These are phyloP conservation scores for Trametes meyenii DNA, from an alignment of 768 basidiomycete species.

Conservation along the genomic window DNA sequence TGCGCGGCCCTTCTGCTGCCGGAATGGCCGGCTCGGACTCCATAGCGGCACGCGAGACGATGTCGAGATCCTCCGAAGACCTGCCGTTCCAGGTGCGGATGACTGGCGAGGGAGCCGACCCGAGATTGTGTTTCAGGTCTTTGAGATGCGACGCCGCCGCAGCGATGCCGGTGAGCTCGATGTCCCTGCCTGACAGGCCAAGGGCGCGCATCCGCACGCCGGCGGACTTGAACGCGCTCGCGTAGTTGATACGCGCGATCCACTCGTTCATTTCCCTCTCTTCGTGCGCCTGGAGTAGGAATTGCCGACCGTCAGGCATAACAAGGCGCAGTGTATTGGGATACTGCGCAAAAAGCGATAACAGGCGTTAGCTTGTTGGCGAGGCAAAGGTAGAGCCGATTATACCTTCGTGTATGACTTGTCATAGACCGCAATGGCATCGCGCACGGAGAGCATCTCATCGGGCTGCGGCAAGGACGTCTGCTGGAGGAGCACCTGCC, in stretches of 20 bases:
- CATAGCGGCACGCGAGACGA: constrained; percentile 4
- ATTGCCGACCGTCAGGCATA: constrained; percentile 76
- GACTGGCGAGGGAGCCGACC: constrained; percentile 26
- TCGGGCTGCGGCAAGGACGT: constrained; percentile 70
- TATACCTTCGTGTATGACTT: constrained; percentile 74
- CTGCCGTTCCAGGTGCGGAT: constrained; percentile 44
- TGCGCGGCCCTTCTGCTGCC: not conserved
- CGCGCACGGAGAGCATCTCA: constrained; percentile 78
- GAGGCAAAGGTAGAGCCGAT: constrained; percentile 30
- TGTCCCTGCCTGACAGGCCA: constrained; percentile 68
- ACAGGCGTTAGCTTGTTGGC: not conserved
- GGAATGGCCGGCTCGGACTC: constrained; percentile 10
- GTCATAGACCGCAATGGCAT: constrained; percentile 82
- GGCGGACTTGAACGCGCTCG: constrained; percentile 85
- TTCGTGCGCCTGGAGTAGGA: constrained; percentile 73
- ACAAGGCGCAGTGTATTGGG: constrained; percentile 76
- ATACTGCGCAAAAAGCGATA: constrained; percentile 52
- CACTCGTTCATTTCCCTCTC: constrained; percentile 83
- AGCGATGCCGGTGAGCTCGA: constrained; percentile 80
- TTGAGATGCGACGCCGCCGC: constrained; percentile 85
- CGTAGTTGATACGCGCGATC: constrained; percentile 93
- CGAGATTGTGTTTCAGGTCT: constrained; percentile 53
- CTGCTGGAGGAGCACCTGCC: constrained; percentile 42
- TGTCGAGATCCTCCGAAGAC: constrained; percentile 20
- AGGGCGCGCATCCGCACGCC: constrained; percentile 80